Conservation (phyloP, 805 yeast species). For the Suhomyces faveliae region DNA sequence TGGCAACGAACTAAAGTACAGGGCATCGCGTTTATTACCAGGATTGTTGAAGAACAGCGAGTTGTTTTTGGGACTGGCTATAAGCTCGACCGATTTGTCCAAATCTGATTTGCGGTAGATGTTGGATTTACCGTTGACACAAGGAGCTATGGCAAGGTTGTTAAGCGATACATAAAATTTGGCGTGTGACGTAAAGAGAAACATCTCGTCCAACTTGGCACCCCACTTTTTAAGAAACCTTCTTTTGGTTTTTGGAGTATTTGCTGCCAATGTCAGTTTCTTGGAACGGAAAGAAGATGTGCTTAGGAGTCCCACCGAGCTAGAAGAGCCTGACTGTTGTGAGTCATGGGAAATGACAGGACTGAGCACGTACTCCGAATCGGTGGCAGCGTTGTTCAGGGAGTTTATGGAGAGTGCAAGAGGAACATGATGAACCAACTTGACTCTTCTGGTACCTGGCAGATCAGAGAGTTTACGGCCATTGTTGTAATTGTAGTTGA, state of each 20-base stretch:
- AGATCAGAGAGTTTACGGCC: slow-evolving; percentile 34
- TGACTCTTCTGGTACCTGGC: slow-evolving; percentile 37
- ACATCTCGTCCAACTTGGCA: slow-evolving; percentile 79
- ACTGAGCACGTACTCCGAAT: slow-evolving; percentile 23
- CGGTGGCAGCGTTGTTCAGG: slow-evolving; percentile 13
- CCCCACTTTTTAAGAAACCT: slow-evolving; percentile 43
- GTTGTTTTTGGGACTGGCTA: slow-evolving; percentile 20
- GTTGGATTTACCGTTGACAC: slow-evolving; percentile 89
- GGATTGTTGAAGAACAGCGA: slow-evolving; percentile 33
- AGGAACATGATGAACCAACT: slow-evolving; percentile 81
- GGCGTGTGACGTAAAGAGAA: slow-evolving; percentile 77
- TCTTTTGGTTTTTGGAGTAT: background rate
- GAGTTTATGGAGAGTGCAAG: slow-evolving; percentile 46
- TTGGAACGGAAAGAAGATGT: background rate
- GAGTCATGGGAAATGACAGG: slow-evolving; percentile 11
- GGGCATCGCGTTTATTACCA: slow-evolving; percentile 31
- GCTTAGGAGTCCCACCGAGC: background rate
- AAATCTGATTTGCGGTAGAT: slow-evolving; percentile 67
- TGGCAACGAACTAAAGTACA: slow-evolving; percentile 17
- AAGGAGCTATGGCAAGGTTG: slow-evolving; percentile 72
- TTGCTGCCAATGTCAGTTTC: background rate
- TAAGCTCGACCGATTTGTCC: slow-evolving; percentile 51
- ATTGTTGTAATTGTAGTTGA: slow-evolving; percentile 50
- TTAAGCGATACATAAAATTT: slow-evolving; percentile 82
- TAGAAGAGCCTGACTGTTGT: slow-evolving; percentile 2